Conservation (phyloP, 108 stramenopile species). For the Nitzschia sp. region DNA sequence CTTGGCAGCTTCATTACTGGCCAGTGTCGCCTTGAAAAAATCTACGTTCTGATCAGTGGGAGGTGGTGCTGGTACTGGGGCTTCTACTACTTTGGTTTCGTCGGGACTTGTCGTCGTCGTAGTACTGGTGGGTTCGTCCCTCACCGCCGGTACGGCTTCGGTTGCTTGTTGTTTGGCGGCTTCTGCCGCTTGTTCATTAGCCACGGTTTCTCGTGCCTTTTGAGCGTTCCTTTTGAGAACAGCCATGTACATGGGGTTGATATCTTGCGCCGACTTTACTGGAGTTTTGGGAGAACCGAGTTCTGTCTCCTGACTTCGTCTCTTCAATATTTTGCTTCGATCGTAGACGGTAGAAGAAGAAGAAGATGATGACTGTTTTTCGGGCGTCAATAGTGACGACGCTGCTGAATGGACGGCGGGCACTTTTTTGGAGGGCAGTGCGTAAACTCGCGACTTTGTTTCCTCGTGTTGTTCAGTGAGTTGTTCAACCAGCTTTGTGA, state of each 20-base stretch:
- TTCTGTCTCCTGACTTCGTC: neutral
- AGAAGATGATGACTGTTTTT: too few species aligned
- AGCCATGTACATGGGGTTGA: neutral
- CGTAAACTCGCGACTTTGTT: slow-evolving; percentile 2
- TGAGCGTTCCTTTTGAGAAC: neutral
- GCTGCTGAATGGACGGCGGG: neutral
- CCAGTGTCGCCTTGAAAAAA: neutral
- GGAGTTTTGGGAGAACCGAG: neutral
- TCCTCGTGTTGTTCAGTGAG: neutral
- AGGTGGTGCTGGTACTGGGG: too few species aligned
- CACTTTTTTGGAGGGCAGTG: neutral
- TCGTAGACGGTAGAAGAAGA: too few species aligned
- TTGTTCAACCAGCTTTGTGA: neutral
- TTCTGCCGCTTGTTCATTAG: too few species aligned
- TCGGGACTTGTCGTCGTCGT: too few species aligned
- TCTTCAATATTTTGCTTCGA: neutral
- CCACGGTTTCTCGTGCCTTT: too few species aligned
- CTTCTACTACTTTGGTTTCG: too few species aligned
- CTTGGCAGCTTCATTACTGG: neutral
- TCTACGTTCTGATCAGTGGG: too few species aligned
- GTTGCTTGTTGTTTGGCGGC: neutral
- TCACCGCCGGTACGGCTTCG: too few species aligned
- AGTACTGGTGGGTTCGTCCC: too few species aligned
- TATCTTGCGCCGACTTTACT: neutral
- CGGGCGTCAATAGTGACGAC: too few species aligned